Base-by-base conservation (phyloP, 352 stramenopile genomes). In the Pilasporangium apinafurcum region DNA sequence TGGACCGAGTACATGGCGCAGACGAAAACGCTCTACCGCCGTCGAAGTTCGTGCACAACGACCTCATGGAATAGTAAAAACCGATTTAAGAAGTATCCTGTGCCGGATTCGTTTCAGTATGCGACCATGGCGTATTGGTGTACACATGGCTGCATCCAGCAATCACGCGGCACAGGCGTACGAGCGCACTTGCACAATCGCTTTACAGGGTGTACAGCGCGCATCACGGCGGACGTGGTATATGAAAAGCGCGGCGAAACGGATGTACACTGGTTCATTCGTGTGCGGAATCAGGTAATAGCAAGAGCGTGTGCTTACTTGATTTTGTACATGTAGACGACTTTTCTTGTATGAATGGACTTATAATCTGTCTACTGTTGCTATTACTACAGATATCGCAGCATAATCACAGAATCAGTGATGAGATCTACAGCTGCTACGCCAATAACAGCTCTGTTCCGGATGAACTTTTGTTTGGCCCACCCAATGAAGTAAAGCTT, bases 111-210 rank as follows among this genome's bases (percentile, higher is more conserved):
- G 35, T 91, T 91, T 43, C 76, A 75, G 56, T 91, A 86, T 47
- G 78, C 78, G 20, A 91, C 75, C 10, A 91, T 91, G 75, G 63
- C 75, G 29, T 91, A 91, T 53, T 91, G 75, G 78, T 91, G 78
- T 53, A 91, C 78, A 0, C 78, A 91, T 36, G 78, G 78, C 34
- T 91, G 78, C 37, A 85, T 88, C 45, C 78, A 91, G 53, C 73
- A 69, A 5, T 86, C 78, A 8, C 60, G 78, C 2, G 62, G 78
- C 32, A 81, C 78, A 13, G 78, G 78, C 10, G 73, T 91, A n/a
- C 75, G 78, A 1, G 72, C 72, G 13, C 78, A 90, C 43, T 38
- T 85, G 22, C 78, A 88, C 53, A 87, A 86, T 50, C 72, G 78
- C 4, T 91, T 83, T 56, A 91, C 78, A 1, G 78, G 78, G 21